Base-by-base conservation (phyloP, 2,329 filamentous ascomycete genomes). In the Pyrenochaeta sp. region DNA sequence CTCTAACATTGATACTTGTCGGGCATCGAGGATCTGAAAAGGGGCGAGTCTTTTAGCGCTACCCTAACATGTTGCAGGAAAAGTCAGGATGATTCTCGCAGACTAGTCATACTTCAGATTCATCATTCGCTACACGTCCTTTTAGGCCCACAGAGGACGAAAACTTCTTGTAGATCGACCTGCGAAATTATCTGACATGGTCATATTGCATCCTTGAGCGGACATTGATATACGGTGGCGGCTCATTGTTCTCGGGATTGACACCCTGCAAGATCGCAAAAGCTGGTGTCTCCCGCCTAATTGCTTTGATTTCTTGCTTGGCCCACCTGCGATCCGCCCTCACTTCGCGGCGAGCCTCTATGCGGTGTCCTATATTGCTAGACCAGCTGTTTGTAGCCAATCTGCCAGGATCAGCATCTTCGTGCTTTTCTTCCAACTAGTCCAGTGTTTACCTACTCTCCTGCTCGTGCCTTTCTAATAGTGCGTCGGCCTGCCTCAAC, bases 401-500 rank as follows among this genome's bases (percentile, higher is more conserved):
- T 6, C 19, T 26, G 9, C 22, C 18, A 28, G 21, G 14, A 35
- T 27, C 26, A 26, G 32, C n/a, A 2, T 19, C 30, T 10, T 13
- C 37, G 9, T 35, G 5, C 7, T 15, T 4, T 19, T 6, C 7
- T 32, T 17, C 14, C 10, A 35, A 13, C 23, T n/a, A 18, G 20
- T 28, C 3, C 9, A 18, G 10, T 17, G 13, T 27, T 15, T 35
- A 27, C 35, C 44, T 41, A 35, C 40, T 15, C 6, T 39, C 32
- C 18, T 22, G 32, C 32, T 23, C 29, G 44, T 11, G 42, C 34
- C 27, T 51, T 58, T 14, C 34, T 39, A 15, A 60, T 51, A 8
- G 52, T 56, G 5, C 57, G 43, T 35, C 44, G 52, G 6, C 54
- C 57, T 4, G 44, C 32, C 11, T 53, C 54, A 1, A 60, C 44